phyloP scores from a whole-genome alignment of 257 asterid species.

The Solanum clarkiae region DNA sequence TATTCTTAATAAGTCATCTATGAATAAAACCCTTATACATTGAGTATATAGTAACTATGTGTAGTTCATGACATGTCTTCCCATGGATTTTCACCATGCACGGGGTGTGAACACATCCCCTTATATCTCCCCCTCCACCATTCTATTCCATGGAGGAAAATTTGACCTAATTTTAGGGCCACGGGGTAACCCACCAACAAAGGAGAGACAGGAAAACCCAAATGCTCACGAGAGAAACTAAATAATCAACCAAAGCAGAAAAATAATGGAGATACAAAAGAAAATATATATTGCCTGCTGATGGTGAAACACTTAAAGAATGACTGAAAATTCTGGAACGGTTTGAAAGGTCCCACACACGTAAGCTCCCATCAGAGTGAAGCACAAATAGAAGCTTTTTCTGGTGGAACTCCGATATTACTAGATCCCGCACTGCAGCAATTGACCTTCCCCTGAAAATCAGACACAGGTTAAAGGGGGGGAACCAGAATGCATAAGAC shows the following conservation, averaged over 20 bases:
- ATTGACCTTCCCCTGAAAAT: constrained; percentile 44
- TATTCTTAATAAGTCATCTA: background rate
- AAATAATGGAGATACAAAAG: background rate
- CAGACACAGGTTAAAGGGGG: background rate
- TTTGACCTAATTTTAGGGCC: background rate
- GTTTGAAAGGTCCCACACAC: constrained; percentile 68
- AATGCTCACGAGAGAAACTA: background rate
- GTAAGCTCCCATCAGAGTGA: constrained; percentile 80
- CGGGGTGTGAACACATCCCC: background rate
- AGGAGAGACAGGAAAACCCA: background rate
- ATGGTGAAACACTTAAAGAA: constrained; percentile 27
- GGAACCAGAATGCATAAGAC: background rate
- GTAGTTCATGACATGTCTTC: background rate
- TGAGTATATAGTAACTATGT: background rate
- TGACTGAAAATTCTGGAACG: constrained; percentile 50
- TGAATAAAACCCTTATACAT: background rate
- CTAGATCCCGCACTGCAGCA: constrained; percentile 73
- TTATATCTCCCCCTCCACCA: background rate
- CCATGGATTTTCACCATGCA: background rate
- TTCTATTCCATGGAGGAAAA: background rate
- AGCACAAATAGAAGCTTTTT: constrained; percentile 63
- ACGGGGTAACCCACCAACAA: background rate
- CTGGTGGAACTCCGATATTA: constrained; percentile 41
- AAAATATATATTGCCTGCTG: constrained; percentile 36
- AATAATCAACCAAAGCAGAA: background rate